Conservation (phyloP, 2,329 filamentous ascomycete genomes). For the Bipolaris victoriae region DNA sequence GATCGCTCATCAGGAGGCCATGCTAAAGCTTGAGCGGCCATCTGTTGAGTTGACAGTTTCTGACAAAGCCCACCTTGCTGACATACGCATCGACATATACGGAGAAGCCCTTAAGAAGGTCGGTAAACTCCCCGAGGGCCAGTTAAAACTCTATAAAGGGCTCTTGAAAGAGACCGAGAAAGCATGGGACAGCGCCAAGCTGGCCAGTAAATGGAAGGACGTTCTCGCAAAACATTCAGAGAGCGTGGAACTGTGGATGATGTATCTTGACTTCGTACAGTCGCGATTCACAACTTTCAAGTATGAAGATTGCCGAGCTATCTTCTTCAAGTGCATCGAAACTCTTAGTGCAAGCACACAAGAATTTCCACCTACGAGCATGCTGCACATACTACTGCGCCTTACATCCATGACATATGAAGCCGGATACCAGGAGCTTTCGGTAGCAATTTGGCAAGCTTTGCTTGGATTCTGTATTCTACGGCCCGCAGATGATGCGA, state of each 20-base stretch:
- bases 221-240: slow-evolving; percentile 62
- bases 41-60: slow-evolving; percentile 59
- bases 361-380: slow-evolving; percentile 20
- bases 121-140: slow-evolving; percentile 51
- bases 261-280: slow-evolving; percentile 74
- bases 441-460: slow-evolving; percentile 82
- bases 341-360: slow-evolving; percentile 33
- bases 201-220: slow-evolving; percentile 70
- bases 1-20: slow-evolving; percentile 75
- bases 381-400: slow-evolving; percentile 74
- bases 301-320: slow-evolving; percentile 68
- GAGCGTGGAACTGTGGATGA: slow-evolving; percentile 72
- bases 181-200: slow-evolving; percentile 71
- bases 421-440: slow-evolving; percentile 77
- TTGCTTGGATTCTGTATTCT: slow-evolving; percentile 74
- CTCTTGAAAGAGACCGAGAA: slow-evolving; percentile 76
- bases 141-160: slow-evolving; percentile 68
- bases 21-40: slow-evolving; percentile 61
- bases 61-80: slow-evolving; percentile 72
- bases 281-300: slow-evolving; percentile 69
- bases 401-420: slow-evolving; percentile 76
- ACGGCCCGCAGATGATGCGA: slow-evolving; percentile 59
- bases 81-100: slow-evolving; percentile 80
- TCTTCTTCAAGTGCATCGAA: slow-evolving; percentile 65
- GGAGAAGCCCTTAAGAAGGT: slow-evolving; percentile 74